Conservation (phyloP, 1,284 basidiomycete genomes). For the Neonothopanus nambi region DNA sequence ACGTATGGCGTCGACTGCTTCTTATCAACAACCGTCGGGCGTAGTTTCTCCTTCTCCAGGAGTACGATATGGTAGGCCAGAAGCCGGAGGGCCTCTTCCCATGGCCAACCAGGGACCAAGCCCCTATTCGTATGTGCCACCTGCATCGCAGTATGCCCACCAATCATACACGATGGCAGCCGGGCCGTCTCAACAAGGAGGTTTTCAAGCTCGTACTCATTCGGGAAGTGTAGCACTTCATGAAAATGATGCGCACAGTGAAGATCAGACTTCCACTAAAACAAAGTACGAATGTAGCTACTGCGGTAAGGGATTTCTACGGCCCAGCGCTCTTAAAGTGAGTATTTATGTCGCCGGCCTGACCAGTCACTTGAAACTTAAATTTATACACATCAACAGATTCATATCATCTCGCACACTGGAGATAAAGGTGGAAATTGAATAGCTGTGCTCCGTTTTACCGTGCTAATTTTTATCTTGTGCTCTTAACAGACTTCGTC, state of each 20-base stretch:
- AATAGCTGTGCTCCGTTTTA: not conserved
- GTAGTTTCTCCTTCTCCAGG: not conserved
- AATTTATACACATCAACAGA: conserved; percentile 11
- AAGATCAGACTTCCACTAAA: conserved; percentile 10
- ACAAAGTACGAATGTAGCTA: conserved; percentile 21
- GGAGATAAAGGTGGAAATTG: conserved; percentile 19
- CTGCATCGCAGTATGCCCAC: not conserved
- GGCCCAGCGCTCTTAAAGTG: conserved; percentile 23
- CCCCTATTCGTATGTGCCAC: conserved; percentile 4
- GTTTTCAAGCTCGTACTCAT: not conserved
- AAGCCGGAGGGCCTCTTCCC: no score
- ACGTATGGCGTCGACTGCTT: not conserved
- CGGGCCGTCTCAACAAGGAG: conserved; percentile 1
- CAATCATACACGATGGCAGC: not conserved
- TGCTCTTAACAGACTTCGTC: conserved; percentile 20
- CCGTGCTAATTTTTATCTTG: not conserved
- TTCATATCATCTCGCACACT: conserved; percentile 23
- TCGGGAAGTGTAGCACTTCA: not conserved
- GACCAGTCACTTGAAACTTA: not conserved
- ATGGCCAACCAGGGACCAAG: conserved; percentile 1
- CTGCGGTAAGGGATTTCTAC: conserved; percentile 22
- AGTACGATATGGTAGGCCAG: no score
- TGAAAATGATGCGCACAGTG: not conserved
- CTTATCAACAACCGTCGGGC: conserved; percentile 1
- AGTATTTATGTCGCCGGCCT: not conserved